Conservation (phyloP, 2,329 filamentous ascomycete genomes). For the Fusarium tanahbumbuense region DNA sequence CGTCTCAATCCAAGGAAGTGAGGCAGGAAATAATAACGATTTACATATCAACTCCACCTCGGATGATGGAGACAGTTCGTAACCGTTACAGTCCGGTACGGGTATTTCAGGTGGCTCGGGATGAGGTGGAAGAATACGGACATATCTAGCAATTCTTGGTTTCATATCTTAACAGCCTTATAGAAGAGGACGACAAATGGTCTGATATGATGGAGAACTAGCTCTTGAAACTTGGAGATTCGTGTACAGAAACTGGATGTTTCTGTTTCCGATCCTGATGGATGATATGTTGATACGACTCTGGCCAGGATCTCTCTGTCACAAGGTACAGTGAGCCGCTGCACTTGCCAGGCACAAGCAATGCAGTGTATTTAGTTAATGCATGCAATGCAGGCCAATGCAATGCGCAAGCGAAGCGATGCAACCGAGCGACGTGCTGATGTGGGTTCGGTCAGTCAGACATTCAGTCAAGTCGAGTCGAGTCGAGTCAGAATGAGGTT, state of each 20-base stretch:
- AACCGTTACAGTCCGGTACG: conserved; percentile 18
- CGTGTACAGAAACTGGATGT: conserved; percentile 26
- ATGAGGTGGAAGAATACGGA: background rate
- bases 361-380: conserved; percentile 20
- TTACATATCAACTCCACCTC: conserved; percentile 31
- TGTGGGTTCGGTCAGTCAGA: background rate
- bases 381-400: background rate
- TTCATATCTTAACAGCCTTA: conserved; percentile 26
- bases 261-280: conserved; percentile 30
- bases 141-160: conserved; percentile 10
- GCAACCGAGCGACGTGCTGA: conserved; percentile 18
- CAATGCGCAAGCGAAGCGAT: conserved; percentile 8
- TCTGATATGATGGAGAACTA: conserved; percentile 3
- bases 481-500: background rate
- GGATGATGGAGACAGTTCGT: conserved; percentile 11
- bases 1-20: conserved; percentile 12
- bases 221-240: conserved; percentile 39
- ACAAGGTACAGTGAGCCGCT: conserved; percentile 35
- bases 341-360: conserved; percentile 34
- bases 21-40: conserved; percentile 28
- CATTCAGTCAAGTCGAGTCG: background rate
- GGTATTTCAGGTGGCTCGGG: background rate
- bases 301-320: conserved; percentile 17
- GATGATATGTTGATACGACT: conserved; percentile 27
- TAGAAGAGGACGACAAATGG: conserved; percentile 24